A percentile compares a stretch with the other conserved stretches of the same genome.
phyloP scores from a whole-genome alignment of 192 early-diverging fungal genomes.

The Umbelopsis isabellina region DNA sequence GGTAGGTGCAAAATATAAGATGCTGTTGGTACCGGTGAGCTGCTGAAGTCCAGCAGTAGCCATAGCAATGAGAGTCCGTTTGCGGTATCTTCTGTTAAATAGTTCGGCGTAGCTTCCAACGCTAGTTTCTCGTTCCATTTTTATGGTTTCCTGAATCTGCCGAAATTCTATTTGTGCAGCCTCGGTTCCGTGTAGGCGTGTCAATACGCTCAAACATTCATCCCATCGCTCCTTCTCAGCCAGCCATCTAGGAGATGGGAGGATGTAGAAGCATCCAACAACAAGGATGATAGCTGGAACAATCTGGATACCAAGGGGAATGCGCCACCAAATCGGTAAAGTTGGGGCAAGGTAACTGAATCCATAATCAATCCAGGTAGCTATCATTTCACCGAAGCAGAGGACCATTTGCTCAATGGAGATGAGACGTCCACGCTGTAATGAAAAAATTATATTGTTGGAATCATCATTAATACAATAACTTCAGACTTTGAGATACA shows the following conservation, averaged over 20 bases:
- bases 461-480: neutral
- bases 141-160: constrained; percentile 54
- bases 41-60: constrained; percentile 62
- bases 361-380: constrained; percentile 59
- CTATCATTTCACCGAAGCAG: constrained; percentile 67
- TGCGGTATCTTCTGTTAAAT: constrained; percentile 45
- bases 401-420: constrained; percentile 80
- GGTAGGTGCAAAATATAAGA: constrained; percentile 64
- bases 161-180: constrained; percentile 53
- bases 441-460: neutral
- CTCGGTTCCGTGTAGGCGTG: constrained; percentile 52
- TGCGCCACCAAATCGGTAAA: constrained; percentile 56
- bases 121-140: constrained; percentile 48
- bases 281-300: constrained; percentile 65
- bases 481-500: neutral
- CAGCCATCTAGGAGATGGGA: constrained; percentile 72
- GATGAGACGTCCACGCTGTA: constrained; percentile 60
- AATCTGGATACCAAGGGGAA: constrained; percentile 70
- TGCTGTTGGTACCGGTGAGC: constrained; percentile 67
- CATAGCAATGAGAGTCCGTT: constrained; percentile 50
- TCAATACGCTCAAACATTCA: constrained; percentile 56
- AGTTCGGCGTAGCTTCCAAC: constrained; percentile 49
- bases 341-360: constrained; percentile 13
- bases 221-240: constrained; percentile 53
- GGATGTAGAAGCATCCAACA: constrained; percentile 64